These are phyloP conservation scores for Fibroporia radiculosa DNA, from an alignment of 768 basidiomycete species.

Conservation along the genomic window DNA sequence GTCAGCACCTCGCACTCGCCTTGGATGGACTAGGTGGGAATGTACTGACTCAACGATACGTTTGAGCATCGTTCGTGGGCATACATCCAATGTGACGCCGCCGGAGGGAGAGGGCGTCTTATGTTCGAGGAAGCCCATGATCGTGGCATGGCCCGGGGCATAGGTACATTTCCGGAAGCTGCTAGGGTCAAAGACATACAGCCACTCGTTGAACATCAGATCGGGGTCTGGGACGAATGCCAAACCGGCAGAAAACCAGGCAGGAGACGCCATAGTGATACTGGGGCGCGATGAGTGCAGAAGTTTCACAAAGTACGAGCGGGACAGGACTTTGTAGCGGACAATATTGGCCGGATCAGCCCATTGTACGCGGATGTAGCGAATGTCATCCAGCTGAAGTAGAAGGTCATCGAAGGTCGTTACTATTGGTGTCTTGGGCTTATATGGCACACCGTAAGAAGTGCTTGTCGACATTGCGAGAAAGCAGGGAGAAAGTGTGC, in stretches of 20 bases:
- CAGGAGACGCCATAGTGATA: conserved; percentile 36
- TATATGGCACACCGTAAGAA: too few relatives aligned
- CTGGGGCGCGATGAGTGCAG: conserved; percentile 46
- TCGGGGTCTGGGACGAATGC: conserved; percentile 40
- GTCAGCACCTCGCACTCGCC: neutral
- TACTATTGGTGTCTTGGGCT: neutral
- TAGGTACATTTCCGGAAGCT: conserved; percentile 48
- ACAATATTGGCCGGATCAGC: conserved; percentile 52
- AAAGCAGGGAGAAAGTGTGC: too few relatives aligned
- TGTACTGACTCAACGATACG: conserved; percentile 28
- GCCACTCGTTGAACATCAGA: conserved; percentile 47
- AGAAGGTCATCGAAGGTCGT: conserved; percentile 12
- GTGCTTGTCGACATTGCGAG: too few relatives aligned
- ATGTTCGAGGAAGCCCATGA: conserved; percentile 66
- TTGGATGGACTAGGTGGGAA: too few relatives aligned
- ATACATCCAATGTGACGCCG: conserved; percentile 41
- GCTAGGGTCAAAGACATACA: conserved; percentile 49
- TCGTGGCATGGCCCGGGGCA: conserved; percentile 48
- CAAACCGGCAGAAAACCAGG: conserved; percentile 44
- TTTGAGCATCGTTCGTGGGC: conserved; percentile 49
- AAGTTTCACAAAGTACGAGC: conserved; percentile 45
- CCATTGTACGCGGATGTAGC: conserved; percentile 38
- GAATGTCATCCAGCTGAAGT: conserved; percentile 14
- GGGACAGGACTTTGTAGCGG: conserved; percentile 52
- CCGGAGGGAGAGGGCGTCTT: conserved; percentile 31